These are phyloP conservation scores for Pythium periplocum DNA, from an alignment of 352 stramenopile genomes.

Conservation along the genomic window DNA sequence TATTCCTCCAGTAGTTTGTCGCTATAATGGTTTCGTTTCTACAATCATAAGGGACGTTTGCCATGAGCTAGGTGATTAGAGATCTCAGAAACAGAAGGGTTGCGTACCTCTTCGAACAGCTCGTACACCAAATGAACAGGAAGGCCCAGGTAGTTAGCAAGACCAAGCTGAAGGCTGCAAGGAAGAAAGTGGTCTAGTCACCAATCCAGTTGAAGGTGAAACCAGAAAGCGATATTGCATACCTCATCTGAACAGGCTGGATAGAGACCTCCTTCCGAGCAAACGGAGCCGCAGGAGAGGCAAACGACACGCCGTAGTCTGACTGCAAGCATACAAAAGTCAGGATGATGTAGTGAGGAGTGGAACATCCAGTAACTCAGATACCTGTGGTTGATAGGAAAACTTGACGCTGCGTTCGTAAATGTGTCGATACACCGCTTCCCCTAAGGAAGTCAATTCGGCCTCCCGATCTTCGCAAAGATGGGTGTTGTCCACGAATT, in stretches of 20 bases:
- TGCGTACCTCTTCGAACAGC: constrained; percentile 65
- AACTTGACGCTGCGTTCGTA: constrained; percentile 75
- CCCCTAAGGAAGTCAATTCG: constrained; percentile 61
- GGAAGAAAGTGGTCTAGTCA: background rate
- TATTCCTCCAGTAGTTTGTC: constrained; percentile 81
- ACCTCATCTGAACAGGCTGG: constrained; percentile 73
- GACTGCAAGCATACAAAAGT: constrained; percentile 34
- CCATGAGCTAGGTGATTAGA: no score
- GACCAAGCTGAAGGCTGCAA: constrained; percentile 62
- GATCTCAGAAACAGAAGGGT: constrained; percentile 3
- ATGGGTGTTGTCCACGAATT: constrained; percentile 48
- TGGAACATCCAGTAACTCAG: no score
- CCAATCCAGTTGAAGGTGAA: background rate
- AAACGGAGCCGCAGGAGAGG: constrained; percentile 51
- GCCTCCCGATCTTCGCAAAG: constrained; percentile 51
- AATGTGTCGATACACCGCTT: constrained; percentile 77
- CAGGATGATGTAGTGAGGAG: no score
- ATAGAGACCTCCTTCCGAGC: constrained; percentile 59
- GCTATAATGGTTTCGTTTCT: constrained; percentile 78
- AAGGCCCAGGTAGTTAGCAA: constrained; percentile 64
- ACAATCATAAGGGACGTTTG: no score
- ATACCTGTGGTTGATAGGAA: constrained; percentile 69
- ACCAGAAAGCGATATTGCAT: background rate
- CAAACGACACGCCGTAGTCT: constrained; percentile 75
- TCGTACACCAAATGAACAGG: constrained; percentile 67